Evolutionary conservation across 208 protist species (phyloP), one percentile per base, ranked within the genome.

Genomic region (Wallacemonas rigidus): DNA sequence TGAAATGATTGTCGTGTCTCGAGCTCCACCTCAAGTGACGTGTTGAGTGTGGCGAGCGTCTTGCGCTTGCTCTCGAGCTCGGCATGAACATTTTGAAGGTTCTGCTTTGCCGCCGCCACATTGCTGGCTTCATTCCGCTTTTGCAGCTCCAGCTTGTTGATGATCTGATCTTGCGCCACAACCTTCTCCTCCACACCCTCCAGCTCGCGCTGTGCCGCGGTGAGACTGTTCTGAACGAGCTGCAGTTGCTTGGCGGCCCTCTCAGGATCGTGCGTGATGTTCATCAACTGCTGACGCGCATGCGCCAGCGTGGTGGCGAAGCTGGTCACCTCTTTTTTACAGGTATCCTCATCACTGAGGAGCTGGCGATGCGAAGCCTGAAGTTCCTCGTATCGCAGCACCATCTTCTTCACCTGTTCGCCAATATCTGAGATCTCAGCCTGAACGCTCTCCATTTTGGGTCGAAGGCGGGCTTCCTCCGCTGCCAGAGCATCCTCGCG

Each of bases 401-500:
- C 74, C 61, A 90, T 81, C 14, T 83, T 56, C 68, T 97, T 89
- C 48, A 97, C 88, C 35, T 96, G 87, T 17, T 83, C 79, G 3
- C 88, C 83, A 81, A 96, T 92, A 12, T 82, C 74, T 1, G 67
- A 76, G 61, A 97, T 95, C 67, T 92, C 92, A 17, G 61, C 64
- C 67, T 91, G 85, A 45, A 95, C 53, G 11, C 69, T 67, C 70
- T 95, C 89, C 76, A 98, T 91, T 61, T 91, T 82, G 14, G 94
- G 94, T 1, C 84, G 87, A 47, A 98, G 62, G 14, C 92, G 90
- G 51, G 90, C 88, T 79, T 96, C 90, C 75, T 96, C 94, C 14
- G 93, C 90, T 8, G 93, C 93, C 12, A 95, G 54, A 39, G 90
- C 89, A 62, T 96, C 92, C 76, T 98, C 89, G 11, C 91, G 86